These are phyloP conservation scores for Fraxinus paxiana DNA, from an alignment of 305 asterid genomes.

Conservation along the genomic window DNA sequence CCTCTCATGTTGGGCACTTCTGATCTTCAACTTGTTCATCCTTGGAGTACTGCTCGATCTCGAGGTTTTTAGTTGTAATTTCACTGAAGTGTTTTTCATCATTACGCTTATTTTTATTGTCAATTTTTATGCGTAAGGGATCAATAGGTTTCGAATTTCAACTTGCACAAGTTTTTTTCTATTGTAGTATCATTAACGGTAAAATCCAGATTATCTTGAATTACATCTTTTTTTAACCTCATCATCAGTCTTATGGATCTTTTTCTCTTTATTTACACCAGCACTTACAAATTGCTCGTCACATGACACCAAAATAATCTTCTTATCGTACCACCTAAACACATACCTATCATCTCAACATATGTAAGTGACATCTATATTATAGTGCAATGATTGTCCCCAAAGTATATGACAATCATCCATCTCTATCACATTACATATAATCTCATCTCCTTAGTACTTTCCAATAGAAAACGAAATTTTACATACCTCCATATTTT, in stretches of 20 bases:
- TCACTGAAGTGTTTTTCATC: background rate
- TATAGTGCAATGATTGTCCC: background rate
- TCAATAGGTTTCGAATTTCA: background rate
- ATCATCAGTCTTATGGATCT: background rate
- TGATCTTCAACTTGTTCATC: background rate
- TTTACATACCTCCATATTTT: background rate
- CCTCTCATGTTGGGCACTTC: background rate
- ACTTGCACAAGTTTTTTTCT: background rate
- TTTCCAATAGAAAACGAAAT: background rate
- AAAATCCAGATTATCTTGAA: too few species aligned
- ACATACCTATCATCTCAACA: background rate
- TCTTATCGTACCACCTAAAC: background rate
- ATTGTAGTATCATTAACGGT: background rate
- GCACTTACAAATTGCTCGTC: background rate
- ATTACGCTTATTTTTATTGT: background rate
- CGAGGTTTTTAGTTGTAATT: background rate
- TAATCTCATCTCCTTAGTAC: background rate
- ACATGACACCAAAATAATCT: background rate
- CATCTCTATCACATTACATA: background rate
- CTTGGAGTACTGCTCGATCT: background rate
- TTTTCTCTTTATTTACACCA: background rate
- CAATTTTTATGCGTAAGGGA: background rate
- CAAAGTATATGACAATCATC: background rate
- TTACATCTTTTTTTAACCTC: background rate
- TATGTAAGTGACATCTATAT: background rate